These are phyloP conservation scores for Geosmithia flava DNA, from an alignment of 2,329 filamentous ascomycete species.

Conservation along the genomic window DNA sequence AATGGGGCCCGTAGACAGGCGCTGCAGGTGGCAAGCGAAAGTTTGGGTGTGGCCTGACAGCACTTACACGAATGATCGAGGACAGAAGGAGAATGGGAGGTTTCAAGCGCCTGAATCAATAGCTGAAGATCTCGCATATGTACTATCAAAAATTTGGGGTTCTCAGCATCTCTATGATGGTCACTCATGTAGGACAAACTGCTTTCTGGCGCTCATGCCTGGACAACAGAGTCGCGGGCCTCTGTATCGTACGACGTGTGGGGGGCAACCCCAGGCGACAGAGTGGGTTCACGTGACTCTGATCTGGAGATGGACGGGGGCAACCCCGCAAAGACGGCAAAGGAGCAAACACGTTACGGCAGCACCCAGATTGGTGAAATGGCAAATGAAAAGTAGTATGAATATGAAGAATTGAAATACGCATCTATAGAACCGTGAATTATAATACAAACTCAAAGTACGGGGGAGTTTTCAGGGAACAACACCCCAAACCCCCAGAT, in stretches of 20 bases:
- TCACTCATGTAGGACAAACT: background rate
- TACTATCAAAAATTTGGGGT: too few relatives aligned
- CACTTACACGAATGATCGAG: too few relatives aligned
- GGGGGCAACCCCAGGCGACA: background rate
- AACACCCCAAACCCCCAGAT: background rate
- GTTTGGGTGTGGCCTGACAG: too few relatives aligned
- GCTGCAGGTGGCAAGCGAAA: too few relatives aligned
- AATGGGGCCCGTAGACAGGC: too few relatives aligned
- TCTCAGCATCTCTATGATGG: too few relatives aligned
- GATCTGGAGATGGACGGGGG: background rate
- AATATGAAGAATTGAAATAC: background rate
- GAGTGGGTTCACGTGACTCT: background rate
- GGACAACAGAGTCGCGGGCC: background rate
- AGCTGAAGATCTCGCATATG: too few relatives aligned
- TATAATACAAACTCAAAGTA: background rate
- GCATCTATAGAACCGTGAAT: background rate
- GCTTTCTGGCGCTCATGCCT: background rate
- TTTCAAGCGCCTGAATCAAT: too few relatives aligned
- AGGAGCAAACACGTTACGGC: background rate
- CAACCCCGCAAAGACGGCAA: background rate
- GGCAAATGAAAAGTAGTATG: background rate
- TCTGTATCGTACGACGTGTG: background rate
- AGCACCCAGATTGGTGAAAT: constrained; percentile 4
- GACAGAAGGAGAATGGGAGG: too few relatives aligned
- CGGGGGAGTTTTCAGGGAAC: background rate